A percentile compares a stretch with the other conserved stretches of the same genome.
phyloP scores from a whole-genome alignment of 2,329 filamentous ascomycete species.

The Curvularia spicifera region DNA sequence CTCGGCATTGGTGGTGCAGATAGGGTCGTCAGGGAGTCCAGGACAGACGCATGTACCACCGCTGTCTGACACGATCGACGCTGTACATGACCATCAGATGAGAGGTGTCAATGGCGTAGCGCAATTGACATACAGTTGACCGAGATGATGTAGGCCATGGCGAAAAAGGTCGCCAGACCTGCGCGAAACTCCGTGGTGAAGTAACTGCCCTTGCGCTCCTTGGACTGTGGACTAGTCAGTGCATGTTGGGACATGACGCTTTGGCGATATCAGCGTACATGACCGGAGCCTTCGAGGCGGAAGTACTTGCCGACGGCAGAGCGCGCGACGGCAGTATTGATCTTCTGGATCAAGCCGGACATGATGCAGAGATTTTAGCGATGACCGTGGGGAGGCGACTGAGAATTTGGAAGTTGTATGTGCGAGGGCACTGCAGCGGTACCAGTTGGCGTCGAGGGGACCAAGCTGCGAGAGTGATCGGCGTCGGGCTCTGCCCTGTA shows the following conservation, averaged over 20 bases:
- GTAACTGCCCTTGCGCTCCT: conserved; percentile 73
- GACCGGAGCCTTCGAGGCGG: conserved; percentile 79
- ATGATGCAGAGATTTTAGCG: conserved; percentile 31
- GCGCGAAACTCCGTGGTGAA: conserved; percentile 87
- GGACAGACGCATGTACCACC: conserved; percentile 78
- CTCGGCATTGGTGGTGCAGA: conserved; percentile 62
- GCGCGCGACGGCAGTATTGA: conserved; percentile 44
- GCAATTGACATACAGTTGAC: conserved; percentile 56
- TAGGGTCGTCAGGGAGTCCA: conserved; percentile 53
- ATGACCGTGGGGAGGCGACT: conserved; percentile 6
- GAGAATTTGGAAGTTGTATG: conserved; percentile 8
- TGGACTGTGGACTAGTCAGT: conserved; percentile 34
- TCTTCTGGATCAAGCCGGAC: conserved; percentile 43
- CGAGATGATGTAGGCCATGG: conserved; percentile 66
- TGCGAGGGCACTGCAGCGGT: conserved; percentile 1
- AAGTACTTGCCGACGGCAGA: conserved; percentile 60
- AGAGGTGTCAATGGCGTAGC: conserved; percentile 40
- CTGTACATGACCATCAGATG: conserved; percentile 24
- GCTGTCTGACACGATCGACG: conserved; percentile 71
- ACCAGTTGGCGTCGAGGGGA: conserved; percentile 9
- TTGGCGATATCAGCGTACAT: conserved; percentile 63
- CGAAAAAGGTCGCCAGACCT: conserved; percentile 72
- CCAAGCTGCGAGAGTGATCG: conserved; percentile 15
- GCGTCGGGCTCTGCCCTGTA: conserved; percentile 13
- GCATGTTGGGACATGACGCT: neutral